Percentiles rank a stretch among this genome's conserved stretches.
Evolutionary conservation across 345 rosid species (phyloP).

Genomic region (Geranium rotundifolium): DNA sequence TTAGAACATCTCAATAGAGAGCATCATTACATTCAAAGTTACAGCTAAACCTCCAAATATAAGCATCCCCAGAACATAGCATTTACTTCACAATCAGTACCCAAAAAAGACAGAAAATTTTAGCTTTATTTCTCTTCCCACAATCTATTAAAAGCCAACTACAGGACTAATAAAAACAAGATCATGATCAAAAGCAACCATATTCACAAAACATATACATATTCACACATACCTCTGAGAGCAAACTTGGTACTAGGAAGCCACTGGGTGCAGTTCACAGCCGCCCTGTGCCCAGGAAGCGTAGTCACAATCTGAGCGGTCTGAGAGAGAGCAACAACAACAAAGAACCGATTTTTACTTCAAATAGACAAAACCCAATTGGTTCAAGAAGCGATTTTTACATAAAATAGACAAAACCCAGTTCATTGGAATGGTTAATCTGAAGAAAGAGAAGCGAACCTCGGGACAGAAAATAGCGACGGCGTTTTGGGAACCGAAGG

Average conservation of each 20-base stretch:
- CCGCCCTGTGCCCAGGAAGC: constrained; percentile 73
- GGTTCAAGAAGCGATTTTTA: not conserved
- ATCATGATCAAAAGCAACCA: too few species aligned
- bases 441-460: constrained; percentile 19
- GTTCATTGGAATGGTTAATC: not conserved
- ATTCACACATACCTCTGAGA: constrained; percentile 54
- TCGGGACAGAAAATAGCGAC: constrained; percentile 71
- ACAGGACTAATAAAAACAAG: too few species aligned
- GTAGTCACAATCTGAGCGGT: constrained; percentile 76
- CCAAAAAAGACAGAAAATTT: constrained; percentile 2
- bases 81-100: too few species aligned
- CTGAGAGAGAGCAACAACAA: constrained; percentile 18
- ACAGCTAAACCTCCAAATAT: too few species aligned
- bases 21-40: too few species aligned
- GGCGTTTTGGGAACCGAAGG: constrained; percentile 82
- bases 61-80: too few species aligned
- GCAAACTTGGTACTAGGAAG: constrained; percentile 67
- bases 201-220: too few species aligned
- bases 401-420: not conserved
- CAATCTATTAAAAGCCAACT: too few species aligned
- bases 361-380: too few species aligned
- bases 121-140: too few species aligned
- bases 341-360: too few species aligned
- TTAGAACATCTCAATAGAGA: too few species aligned
- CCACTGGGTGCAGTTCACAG: constrained; percentile 88